Base-by-base conservation (phyloP, 495 filamentous ascomycete species). In the Penicillium ucsense region DNA sequence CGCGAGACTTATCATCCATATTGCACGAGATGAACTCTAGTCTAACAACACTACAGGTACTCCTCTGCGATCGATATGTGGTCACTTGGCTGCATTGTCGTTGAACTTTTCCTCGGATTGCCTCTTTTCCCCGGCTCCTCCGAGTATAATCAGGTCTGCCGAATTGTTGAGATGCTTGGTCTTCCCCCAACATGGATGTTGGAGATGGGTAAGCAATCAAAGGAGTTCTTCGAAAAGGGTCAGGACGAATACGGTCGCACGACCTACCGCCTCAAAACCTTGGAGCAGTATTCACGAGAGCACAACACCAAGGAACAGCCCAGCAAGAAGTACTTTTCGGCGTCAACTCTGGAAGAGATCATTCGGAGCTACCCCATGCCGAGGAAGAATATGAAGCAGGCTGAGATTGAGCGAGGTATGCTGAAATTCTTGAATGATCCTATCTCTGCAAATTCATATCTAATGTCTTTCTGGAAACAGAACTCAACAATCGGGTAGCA, bases 51-150 rank as follows among this genome's bases (percentile, higher is more conserved):
- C 7, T 35, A 27, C 49, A 84, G 80, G n/a, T 95, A 99, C 59
- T 96, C 92, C 6, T 96, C 94, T 32, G 92, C 94, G 11, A 99
- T 99, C 60, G 94, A 99, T 59, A 97, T 99, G 94, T 99, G 94
- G 94, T 99, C 94, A 7, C 72, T 99, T 38, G 94, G 94, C 30
- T 99, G 94, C 64, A 99, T 99, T 49, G 94, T 99, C 20, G 94
- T 99, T 30, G 94, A 99, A 63, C 77, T 99, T 3, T 99, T 99
- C 73, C 73, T 99, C 3, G 94, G 94, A 35, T 70, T 99, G 31
- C 94, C 94, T 30, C 65, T 99, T 4, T 99, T 99, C 71, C 92
- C 94, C 4, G 94, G 94, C 3, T 97, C 92, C 5, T 99, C 94
- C 8, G 94, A 99, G 65, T 99, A 99, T 66, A 99, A 99, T 60